Evolutionary conservation across 2,329 filamentous ascomycete genomes (phyloP).

Genomic region (Rhynchosporium agropyri): DNA sequence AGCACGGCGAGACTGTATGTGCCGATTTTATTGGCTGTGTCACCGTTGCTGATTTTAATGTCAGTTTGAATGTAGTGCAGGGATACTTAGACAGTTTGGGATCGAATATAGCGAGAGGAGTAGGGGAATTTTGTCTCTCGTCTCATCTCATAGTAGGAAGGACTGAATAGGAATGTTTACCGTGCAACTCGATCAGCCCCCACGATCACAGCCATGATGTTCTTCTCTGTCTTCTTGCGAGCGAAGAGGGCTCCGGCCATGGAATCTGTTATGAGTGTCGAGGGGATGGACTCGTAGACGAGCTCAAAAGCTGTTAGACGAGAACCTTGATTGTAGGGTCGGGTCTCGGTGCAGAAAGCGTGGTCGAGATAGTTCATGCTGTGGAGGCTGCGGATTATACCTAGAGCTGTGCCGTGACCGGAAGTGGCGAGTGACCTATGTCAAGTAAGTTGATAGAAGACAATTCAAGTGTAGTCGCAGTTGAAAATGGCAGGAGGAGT

Average conservation of each 20-base stretch:
- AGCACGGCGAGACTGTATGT: conserved; percentile 93
- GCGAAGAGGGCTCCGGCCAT: conserved; percentile 89
- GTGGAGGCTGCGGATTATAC: conserved; percentile 85
- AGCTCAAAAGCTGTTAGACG: conserved; percentile 94
- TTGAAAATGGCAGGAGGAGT: background rate
- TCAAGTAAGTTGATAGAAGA: conserved; percentile 14
- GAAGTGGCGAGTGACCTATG: conserved; percentile 85
- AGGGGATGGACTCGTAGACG: conserved; percentile 89
- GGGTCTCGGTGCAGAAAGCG: conserved; percentile 94
- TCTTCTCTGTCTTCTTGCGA: conserved; percentile 60
- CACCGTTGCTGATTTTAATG: conserved; percentile 64
- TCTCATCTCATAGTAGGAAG: background rate
- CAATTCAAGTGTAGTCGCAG: background rate
- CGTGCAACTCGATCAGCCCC: conserved; percentile 93
- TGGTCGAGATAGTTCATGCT: conserved; percentile 68
- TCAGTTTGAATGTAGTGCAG: background rate
- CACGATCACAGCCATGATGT: conserved; percentile 86
- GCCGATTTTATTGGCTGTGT: conserved; percentile 98
- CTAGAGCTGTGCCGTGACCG: conserved; percentile 94
- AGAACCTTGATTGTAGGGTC: conserved; percentile 97
- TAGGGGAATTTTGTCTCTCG: background rate
- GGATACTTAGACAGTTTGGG: too few relatives aligned
- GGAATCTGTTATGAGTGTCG: conserved; percentile 91
- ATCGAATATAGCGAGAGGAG: too few relatives aligned
- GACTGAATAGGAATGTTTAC: background rate